Evolutionary conservation across 2,329 filamentous ascomycete genomes (phyloP).

Genomic region (Apiospora arundinis): DNA sequence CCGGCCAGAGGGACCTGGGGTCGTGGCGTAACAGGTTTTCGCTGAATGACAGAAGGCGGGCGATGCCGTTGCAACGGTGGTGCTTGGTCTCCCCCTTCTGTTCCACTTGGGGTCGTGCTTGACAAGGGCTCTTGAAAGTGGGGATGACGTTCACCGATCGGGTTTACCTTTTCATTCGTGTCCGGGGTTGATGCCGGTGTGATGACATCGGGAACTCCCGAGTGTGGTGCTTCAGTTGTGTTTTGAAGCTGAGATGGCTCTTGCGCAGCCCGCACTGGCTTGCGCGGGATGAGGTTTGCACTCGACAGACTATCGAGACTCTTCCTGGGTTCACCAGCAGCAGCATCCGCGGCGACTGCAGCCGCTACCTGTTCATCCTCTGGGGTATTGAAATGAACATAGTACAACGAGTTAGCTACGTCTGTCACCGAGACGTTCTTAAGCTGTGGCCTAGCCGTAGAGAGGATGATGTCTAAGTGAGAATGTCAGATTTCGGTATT

Average conservation of each 20-base stretch:
- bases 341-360: neutral
- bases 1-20: neutral
- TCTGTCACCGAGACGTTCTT: slow-evolving; percentile 91
- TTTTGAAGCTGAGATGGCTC: neutral
- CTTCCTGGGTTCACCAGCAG: neutral
- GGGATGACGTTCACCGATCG: neutral
- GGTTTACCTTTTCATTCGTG: neutral
- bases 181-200: neutral
- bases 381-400: slow-evolving; percentile 78
- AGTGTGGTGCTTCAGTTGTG: neutral
- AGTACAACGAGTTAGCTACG: slow-evolving; percentile 88
- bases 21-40: slow-evolving; percentile 3
- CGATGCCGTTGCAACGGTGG: neutral
- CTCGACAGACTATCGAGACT: slow-evolving; percentile 1
- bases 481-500: slow-evolving; percentile 26
- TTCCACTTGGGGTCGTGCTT: neutral
- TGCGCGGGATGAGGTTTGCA: slow-evolving; percentile 5
- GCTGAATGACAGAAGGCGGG: neutral
- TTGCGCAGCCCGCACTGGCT: slow-evolving; percentile 10
- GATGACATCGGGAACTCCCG: neutral
- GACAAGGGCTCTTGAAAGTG: slow-evolving; percentile 3
- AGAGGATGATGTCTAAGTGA: slow-evolving; percentile 82
- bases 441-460: slow-evolving; percentile 84
- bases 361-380: slow-evolving; percentile 55
- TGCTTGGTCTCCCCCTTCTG: neutral